phyloP scores from a whole-genome alignment of 306 rosid genomes.

The Lathyrus oleraceus region DNA sequence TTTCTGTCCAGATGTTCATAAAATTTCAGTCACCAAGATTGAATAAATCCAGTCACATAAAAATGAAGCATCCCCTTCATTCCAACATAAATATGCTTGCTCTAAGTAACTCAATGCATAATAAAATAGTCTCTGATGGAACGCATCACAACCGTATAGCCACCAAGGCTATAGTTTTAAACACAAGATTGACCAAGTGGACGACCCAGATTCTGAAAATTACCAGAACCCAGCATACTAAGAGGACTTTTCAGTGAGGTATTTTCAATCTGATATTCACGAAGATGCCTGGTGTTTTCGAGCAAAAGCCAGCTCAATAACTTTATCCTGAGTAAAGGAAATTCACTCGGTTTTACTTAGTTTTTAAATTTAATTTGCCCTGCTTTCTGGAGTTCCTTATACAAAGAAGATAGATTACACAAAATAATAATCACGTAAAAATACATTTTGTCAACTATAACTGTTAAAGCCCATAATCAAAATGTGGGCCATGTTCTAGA shows the following conservation, averaged over 20 bases:
- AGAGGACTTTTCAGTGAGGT: too few species aligned
- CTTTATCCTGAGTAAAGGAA: too few species aligned
- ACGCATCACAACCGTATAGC: neutral
- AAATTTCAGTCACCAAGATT: neutral
- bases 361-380: neutral
- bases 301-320: neutral
- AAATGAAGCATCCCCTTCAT: neutral
- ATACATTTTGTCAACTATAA: conserved; percentile 1
- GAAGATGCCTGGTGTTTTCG: neutral
- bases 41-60: neutral
- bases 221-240: too few species aligned
- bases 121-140: neutral
- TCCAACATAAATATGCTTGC: conserved; percentile 7
- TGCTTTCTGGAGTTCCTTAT: conserved; percentile 20
- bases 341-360: too few species aligned
- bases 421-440: too few species aligned
- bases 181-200: too few species aligned
- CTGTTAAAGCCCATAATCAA: neutral
- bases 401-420: neutral
- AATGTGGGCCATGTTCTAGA: conserved; percentile 1
- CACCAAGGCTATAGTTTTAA: too few species aligned
- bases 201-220: too few species aligned
- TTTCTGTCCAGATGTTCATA: conserved; percentile 7
- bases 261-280: neutral
- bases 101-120: conserved; percentile 5